Conservation (phyloP, 2,329 filamentous ascomycete species). For the Pseudocercospora pini-densiflorae region DNA sequence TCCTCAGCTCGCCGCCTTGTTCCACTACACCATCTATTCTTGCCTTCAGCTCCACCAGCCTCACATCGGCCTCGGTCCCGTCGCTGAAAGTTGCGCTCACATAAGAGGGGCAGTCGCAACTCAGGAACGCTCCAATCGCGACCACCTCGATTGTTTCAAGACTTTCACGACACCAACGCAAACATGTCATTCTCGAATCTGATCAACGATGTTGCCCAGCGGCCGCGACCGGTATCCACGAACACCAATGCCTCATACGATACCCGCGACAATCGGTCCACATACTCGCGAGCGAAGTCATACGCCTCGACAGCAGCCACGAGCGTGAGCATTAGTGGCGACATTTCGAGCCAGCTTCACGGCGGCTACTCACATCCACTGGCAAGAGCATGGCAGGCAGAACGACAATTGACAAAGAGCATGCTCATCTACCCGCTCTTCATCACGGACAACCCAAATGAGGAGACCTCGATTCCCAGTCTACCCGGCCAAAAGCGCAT, state of each 20-base stretch:
- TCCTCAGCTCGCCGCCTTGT: neutral
- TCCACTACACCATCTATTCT: neutral
- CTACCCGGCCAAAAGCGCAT: slow-evolving; percentile 89
- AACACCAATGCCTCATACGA: slow-evolving; percentile 50
- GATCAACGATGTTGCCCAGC: slow-evolving; percentile 57
- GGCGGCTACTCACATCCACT: slow-evolving; percentile 58
- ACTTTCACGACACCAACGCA: slow-evolving; percentile 29
- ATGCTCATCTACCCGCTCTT: slow-evolving; percentile 99
- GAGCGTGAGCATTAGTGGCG: slow-evolving; percentile 57
- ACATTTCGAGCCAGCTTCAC: slow-evolving; percentile 57
- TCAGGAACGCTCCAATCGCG: neutral
- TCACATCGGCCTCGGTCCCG: slow-evolving; percentile 19
- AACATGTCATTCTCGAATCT: slow-evolving; percentile 58
- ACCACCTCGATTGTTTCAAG: neutral
- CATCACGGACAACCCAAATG: slow-evolving; percentile 90
- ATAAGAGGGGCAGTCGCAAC: slow-evolving; percentile 16
- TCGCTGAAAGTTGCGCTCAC: slow-evolving; percentile 12
- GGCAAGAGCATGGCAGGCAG: slow-evolving; percentile 57
- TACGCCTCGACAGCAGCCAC: slow-evolving; percentile 59
- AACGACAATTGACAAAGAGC: slow-evolving; percentile 64
- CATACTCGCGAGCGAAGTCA: slow-evolving; percentile 52
- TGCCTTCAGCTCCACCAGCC: neutral
- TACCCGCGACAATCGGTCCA: slow-evolving; percentile 49
- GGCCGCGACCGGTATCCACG: slow-evolving; percentile 49
- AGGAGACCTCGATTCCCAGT: slow-evolving; percentile 87